Evolutionary conservation across 2,329 filamentous ascomycete genomes (phyloP).

Genomic region (Elsinoe fawcettii): DNA sequence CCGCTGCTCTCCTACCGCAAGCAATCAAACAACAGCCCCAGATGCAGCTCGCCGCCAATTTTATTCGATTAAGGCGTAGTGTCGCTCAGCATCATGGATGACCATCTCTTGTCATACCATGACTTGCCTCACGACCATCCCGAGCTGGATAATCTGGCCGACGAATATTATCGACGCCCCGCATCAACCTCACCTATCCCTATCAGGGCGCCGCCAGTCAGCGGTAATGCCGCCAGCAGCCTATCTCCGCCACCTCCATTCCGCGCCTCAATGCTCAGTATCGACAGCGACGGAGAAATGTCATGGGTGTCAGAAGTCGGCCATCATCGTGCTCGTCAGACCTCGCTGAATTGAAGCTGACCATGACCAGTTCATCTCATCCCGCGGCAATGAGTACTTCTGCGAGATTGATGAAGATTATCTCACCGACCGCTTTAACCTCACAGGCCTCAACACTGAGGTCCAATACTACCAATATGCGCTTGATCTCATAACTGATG

Average conservation of each 20-base stretch:
- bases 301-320: conserved; percentile 14
- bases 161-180: conserved; percentile 6
- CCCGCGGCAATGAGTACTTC: conserved; percentile 96
- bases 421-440: conserved; percentile 93
- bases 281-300: conserved; percentile 8
- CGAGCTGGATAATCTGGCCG: conserved; percentile 8
- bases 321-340: conserved; percentile 8
- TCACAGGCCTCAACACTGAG: conserved; percentile 93
- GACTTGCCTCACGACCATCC: conserved; percentile 11
- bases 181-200: background rate
- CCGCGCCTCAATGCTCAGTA: conserved; percentile 9
- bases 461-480: conserved; percentile 99
- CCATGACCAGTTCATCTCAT: conserved; percentile 80
- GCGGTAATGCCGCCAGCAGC: conserved; percentile 14
- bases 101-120: conserved; percentile 3
- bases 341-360: background rate
- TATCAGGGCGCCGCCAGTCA: background rate
- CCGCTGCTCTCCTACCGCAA: background rate
- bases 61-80: background rate
- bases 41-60: background rate
- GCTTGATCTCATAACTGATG: conserved; percentile 91
- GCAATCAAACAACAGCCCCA: background rate
- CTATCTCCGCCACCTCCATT: background rate
- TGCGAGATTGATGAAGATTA: conserved; percentile 99
- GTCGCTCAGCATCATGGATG: background rate